Conservation (phyloP, 1,284 basidiomycete species). For the Ustilago bromivora region DNA sequence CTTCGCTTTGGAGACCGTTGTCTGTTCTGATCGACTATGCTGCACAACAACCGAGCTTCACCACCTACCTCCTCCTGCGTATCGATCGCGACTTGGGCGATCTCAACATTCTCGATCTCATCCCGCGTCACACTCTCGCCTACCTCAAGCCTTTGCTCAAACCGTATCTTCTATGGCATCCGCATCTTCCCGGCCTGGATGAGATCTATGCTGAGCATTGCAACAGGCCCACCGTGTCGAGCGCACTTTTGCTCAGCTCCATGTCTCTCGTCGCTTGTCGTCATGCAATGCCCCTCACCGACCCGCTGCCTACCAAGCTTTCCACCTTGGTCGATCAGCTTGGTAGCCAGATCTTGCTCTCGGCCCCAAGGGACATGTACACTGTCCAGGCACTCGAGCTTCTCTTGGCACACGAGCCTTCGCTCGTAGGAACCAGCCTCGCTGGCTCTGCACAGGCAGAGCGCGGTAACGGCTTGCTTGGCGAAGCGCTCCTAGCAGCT, state of each 20-base stretch:
- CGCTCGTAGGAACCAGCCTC: constrained; percentile 43
- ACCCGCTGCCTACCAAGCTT: constrained; percentile 33
- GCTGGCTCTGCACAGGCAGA: constrained; percentile 38
- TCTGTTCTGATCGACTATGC: constrained; percentile 55
- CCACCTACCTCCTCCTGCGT: constrained; percentile 37
- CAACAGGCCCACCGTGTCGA: constrained; percentile 33
- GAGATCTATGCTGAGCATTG: constrained; percentile 31
- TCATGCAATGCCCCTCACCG: constrained; percentile 48
- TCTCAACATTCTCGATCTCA: constrained; percentile 43
- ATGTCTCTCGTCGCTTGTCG: constrained; percentile 48
- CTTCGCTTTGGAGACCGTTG: constrained; percentile 48
- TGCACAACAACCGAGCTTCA: constrained; percentile 47
- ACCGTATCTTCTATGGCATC: constrained; percentile 49
- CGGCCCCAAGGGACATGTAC: constrained; percentile 43
- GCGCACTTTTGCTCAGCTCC: constrained; percentile 44
- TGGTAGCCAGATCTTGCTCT: constrained; percentile 49
- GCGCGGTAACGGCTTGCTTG: constrained; percentile 45
- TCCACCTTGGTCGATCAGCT: constrained; percentile 46
- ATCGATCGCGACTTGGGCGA: constrained; percentile 27
- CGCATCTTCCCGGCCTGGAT: constrained; percentile 41
- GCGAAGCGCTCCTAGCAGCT: constrained; percentile 42
- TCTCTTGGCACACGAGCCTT: constrained; percentile 50
- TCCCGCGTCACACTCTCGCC: constrained; percentile 27
- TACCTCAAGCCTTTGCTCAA: constrained; percentile 43
- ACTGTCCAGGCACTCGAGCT: constrained; percentile 50